phyloP scores from a whole-genome alignment of 805 yeast genomes.

The Sungouiella blattae region DNA sequence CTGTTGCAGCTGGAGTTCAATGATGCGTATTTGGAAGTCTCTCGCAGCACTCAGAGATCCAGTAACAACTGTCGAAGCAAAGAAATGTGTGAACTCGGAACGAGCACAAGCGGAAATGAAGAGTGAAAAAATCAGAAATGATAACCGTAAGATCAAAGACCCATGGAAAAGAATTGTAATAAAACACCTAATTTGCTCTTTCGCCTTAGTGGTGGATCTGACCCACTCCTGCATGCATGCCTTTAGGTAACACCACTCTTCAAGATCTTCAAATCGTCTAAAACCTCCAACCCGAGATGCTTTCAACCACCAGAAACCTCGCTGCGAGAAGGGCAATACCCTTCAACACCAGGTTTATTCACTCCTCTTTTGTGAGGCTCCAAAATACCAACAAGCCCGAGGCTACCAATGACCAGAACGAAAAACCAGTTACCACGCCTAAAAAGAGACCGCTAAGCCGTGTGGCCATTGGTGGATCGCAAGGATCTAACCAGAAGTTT shows the following conservation, averaged over 20 bases:
- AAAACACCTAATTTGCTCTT: too few species aligned
- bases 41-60: too few species aligned
- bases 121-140: too few species aligned
- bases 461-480: conserved; percentile 68
- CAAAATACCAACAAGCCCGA: background rate
- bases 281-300: conserved; percentile 1
- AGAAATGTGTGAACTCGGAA: too few species aligned
- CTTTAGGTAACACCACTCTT: background rate
- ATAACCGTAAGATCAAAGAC: too few species aligned
- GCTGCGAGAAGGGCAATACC: conserved; percentile 1
- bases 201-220: background rate
- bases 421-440: conserved; percentile 1
- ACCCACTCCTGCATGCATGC: conserved; percentile 1
- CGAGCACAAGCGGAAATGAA: too few species aligned
- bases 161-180: too few species aligned
- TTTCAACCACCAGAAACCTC: conserved; percentile 2
- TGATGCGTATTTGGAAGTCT: too few species aligned
- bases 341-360: conserved; percentile 1
- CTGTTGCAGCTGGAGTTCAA: too few species aligned
- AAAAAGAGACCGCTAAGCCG: conserved; percentile 68
- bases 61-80: too few species aligned
- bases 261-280: too few species aligned
- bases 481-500: conserved; percentile 30
- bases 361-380: conserved; percentile 1
- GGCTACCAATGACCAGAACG: background rate